Percentiles rank a stretch among this genome's conserved stretches.
Conservation (phyloP, 352 stramenopile species). For the Peronospora destructor region DNA sequence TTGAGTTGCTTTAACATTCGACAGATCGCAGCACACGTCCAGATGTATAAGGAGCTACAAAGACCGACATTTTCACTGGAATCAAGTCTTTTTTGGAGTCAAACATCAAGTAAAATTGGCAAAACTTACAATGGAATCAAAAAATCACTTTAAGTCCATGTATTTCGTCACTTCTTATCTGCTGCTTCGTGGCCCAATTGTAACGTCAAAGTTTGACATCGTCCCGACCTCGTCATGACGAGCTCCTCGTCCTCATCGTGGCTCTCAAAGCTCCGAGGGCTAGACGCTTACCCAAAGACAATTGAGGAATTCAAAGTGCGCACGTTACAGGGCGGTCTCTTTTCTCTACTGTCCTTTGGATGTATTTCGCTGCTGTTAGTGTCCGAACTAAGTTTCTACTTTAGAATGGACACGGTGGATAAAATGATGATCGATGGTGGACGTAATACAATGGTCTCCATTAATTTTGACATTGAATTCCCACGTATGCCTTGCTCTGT, state of each 20-base stretch:
- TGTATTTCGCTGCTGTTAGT: constrained; percentile 60
- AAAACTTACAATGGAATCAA: too few relatives aligned
- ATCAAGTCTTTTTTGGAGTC: too few relatives aligned
- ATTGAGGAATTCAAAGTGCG: constrained; percentile 87
- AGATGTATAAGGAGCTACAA: too few relatives aligned
- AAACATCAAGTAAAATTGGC: too few relatives aligned
- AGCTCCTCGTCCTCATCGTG: constrained; percentile 15
- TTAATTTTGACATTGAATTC: constrained; percentile 82
- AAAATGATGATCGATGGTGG: constrained; percentile 80
- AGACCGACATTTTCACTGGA: too few relatives aligned
- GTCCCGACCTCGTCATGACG: constrained; percentile 10
- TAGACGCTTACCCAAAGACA: constrained; percentile 83
- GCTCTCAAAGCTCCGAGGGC: constrained; percentile 35
- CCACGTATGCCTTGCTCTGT: constrained; percentile 74
- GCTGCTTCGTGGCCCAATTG: background rate
- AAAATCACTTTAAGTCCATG: too few relatives aligned
- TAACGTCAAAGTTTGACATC: too few relatives aligned
- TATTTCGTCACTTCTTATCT: too few relatives aligned
- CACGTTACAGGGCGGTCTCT: constrained; percentile 74
- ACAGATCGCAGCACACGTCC: too few relatives aligned
- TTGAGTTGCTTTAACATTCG: too few relatives aligned
- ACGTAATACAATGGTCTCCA: constrained; percentile 58
- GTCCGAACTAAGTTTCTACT: constrained; percentile 76
- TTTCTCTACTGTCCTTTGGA: constrained; percentile 64
- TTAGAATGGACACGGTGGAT: constrained; percentile 69